Evolutionary conservation across 2,329 filamentous ascomycete genomes (phyloP).

Genomic region (Aspergillus sp.): DNA sequence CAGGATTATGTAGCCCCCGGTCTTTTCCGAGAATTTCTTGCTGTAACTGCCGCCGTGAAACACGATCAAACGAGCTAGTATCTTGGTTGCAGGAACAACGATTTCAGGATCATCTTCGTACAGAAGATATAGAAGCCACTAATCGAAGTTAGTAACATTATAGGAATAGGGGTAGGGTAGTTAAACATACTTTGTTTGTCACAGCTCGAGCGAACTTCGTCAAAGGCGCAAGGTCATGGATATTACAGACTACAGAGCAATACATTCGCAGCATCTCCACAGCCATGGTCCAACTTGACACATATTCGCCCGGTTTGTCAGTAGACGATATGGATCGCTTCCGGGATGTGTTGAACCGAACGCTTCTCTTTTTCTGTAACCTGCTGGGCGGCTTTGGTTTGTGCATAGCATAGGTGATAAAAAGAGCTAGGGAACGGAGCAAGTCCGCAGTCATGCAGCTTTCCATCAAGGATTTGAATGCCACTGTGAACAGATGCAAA

Average conservation of each 20-base stretch:
- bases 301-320: constrained; percentile 20
- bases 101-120: constrained; percentile 79
- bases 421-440: constrained; percentile 77
- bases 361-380: constrained; percentile 41
- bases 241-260: constrained; percentile 66
- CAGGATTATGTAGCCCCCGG: constrained; percentile 81
- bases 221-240: constrained; percentile 59
- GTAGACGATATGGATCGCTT: constrained; percentile 27
- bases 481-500: constrained; percentile 65
- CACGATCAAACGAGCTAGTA: constrained; percentile 75
- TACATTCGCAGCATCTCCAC: constrained; percentile 70
- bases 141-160: constrained; percentile 6
- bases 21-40: constrained; percentile 76
- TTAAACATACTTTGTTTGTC: constrained; percentile 69
- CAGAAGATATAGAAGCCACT: constrained; percentile 88
- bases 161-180: background rate
- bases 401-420: constrained; percentile 87
- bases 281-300: constrained; percentile 62
- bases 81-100: constrained; percentile 70
- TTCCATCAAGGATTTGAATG: constrained; percentile 70
- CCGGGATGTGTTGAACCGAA: constrained; percentile 25
- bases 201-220: constrained; percentile 88
- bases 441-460: constrained; percentile 77
- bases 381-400: constrained; percentile 41
- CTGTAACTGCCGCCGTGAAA: constrained; percentile 73